Conservation (phyloP, 345 rosid species). For the Fremontodendron californicum region DNA sequence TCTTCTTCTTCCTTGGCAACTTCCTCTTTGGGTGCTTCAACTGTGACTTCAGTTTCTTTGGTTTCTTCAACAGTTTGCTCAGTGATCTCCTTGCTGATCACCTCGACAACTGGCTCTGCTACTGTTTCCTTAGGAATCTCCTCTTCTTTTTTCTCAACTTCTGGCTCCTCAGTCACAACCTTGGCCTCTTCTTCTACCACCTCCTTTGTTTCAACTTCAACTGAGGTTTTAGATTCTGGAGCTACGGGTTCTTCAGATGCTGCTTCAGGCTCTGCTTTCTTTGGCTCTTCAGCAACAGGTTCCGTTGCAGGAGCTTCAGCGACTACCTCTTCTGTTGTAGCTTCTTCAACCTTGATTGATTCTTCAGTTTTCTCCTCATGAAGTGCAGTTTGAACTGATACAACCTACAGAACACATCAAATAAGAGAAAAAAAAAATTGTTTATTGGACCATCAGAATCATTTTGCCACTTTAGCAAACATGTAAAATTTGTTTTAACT, state of each 20-base stretch:
- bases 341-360: conserved; percentile 23
- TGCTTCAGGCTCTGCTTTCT: conserved; percentile 12
- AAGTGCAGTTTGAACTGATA: no score
- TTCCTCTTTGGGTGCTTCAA: conserved; percentile 27
- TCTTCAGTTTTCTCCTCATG: no score
- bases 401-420: no score
- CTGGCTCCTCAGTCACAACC: conserved; percentile 29
- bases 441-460: background rate
- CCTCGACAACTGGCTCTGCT: conserved; percentile 19
- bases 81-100: conserved; percentile 3
- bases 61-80: conserved; percentile 12
- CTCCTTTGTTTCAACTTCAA: conserved; percentile 25
- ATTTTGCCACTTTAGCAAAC: background rate
- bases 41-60: conserved; percentile 19
- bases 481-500: background rate
- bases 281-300: conserved; percentile 15
- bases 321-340: conserved; percentile 21
- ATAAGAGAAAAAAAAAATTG: no score
- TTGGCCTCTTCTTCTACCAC: conserved; percentile 30
- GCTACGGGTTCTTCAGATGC: background rate
- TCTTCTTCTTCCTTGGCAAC: conserved; percentile 23
- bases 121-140: conserved; percentile 23
- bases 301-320: conserved; percentile 7
- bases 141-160: conserved; percentile 21
- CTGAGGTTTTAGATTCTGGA: conserved; percentile 23